These are phyloP conservation scores for Stemphylium lycopersici DNA, from an alignment of 2,329 filamentous ascomycete species.

Conservation along the genomic window DNA sequence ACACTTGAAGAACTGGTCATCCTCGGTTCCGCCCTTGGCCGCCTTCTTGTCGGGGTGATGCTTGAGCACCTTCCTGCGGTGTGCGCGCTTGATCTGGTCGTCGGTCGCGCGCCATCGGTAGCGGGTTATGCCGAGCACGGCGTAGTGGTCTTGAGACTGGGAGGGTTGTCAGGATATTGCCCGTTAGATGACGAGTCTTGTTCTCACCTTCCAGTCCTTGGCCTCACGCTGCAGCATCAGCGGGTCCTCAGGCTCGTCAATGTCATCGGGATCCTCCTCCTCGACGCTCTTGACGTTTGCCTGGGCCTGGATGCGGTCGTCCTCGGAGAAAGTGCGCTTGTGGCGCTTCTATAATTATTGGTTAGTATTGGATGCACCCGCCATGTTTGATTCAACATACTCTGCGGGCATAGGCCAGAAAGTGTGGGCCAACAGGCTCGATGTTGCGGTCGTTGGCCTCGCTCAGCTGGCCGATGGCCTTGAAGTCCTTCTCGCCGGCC, in stretches of 20 bases:
- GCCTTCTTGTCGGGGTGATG: slow-evolving; percentile 99
- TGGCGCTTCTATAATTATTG: slow-evolving; percentile 67
- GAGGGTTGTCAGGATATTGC: slow-evolving; percentile 12
- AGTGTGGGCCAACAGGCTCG: slow-evolving; percentile 96
- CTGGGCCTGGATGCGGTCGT: slow-evolving; percentile 95
- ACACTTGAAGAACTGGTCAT: slow-evolving; percentile 99
- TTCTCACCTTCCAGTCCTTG: slow-evolving; percentile 95
- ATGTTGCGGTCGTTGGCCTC: slow-evolving; percentile 82
- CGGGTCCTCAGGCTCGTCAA: slow-evolving; percentile 92
- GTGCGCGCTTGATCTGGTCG: slow-evolving; percentile 98
- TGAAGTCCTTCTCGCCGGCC: slow-evolving; percentile 91
- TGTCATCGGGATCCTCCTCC: slow-evolving; percentile 85
- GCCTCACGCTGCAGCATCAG: slow-evolving; percentile 91
- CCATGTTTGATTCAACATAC: slow-evolving; percentile 56
- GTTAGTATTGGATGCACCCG: slow-evolving; percentile 21
- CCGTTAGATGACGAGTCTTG: too few species aligned
- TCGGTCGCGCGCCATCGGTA: slow-evolving; percentile 92
- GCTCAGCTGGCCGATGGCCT: slow-evolving; percentile 77
- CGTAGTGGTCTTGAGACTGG: slow-evolving; percentile 93
- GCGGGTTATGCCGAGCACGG: slow-evolving; percentile 89
- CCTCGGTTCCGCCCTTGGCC: slow-evolving; percentile 81
- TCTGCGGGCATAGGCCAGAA: slow-evolving; percentile 94
- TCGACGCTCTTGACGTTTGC: slow-evolving; percentile 95
- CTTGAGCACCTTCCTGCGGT: slow-evolving; percentile 99
- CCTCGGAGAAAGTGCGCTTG: slow-evolving; percentile 97